Base-by-base conservation (phyloP, 441 rosid genomes). In the California macrophylla region DNA sequence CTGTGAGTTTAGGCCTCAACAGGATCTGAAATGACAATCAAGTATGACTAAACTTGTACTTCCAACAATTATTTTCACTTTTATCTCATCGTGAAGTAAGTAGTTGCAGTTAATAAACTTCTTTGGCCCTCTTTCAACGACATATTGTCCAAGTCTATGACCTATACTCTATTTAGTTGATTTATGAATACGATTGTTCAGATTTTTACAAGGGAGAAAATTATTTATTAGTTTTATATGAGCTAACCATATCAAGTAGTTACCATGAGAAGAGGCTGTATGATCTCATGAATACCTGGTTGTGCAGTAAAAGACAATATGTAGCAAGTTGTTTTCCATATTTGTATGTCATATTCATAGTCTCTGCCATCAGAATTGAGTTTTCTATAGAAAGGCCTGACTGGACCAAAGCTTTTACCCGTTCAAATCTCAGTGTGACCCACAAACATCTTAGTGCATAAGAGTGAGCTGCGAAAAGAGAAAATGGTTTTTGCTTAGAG, bases 291-390 rank as follows among this genome's bases (percentile, higher is more conserved):
- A 56, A 64, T 42, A 72, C 30, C 28, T 13, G 9, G 28, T 67
- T 67, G 50, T 32, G 62, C 67, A 69, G 50, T 71, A 30, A 16
- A 47, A n/a, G 56, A 10, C 56, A 47, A 5, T 47, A 16, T 47
- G 56, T 9, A 21, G 32, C 12, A 25, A 60, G 25, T 2, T 13
- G 32, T 12, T 42, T 42, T 5, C 58, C 36, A 34, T 36, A 69
- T 60, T 71, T 68, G 40, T 70, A 66, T 62, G 52, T 65, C 68
- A 40, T 56, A 45, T 72, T 45, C 74, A 23, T 24, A 60, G 63
- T 23, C 74, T 28, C 32, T 58, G 52, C 50, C 56, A 32, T 64
- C 4, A 66, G 34, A 65, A 54, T 15, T 63, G 52, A 62, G 32
- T 52, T 66, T 67, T 80, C 66, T 26, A 21, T 23, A 23, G 32